Evolutionary conservation across 2,329 filamentous ascomycete species (phyloP), one percentile per base, ranked within the genome.

Genomic region (Neofusicoccum cordaticola): DNA sequence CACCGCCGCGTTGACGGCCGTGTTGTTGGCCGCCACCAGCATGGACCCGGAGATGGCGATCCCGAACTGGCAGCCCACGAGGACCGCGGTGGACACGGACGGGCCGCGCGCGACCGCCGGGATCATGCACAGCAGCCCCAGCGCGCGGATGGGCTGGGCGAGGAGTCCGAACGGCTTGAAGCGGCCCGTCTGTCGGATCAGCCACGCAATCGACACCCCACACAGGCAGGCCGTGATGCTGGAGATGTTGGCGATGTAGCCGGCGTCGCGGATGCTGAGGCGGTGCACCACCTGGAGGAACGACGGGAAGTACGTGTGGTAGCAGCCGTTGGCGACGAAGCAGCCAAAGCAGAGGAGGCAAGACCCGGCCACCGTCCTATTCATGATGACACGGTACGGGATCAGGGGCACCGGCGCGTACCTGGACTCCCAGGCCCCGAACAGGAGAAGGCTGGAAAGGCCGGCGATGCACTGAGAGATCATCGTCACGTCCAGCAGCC

Each of bases 311-410:
- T 74, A 76, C 53, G 56, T 67, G 64, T 69, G 66, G 78, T 77
- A 80, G 70, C 71, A 72, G 66, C 73, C 74, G 65, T 69, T 41
- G 17, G 31, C 35, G 27, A 31, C 72, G 60, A 66, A 67, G 63
- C 73, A 72, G 42, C n/a, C 69, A 3, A 39, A 39, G 41, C 81
- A 78, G 1, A 86, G 72, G 6, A 83, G 64, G 65, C 81, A 86
- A 2, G 84, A 82, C 2, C 84, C 83, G 7, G 84, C 66, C 13
- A 85, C 79, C 17, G 83, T 84, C n/a, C 79, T 77, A 44, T 83
- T 75, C 62, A 73, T 78, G 63, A 85, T 77, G 35, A 84, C 74
- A n/a, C 79, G 69, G 77, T 77, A 84, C 0, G 79, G 76, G 2
- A 82, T 66, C 69, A 82, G 80, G 4, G 74, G 74, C 5, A 75